Evolutionary conservation across 2,329 filamentous ascomycete species (phyloP), one percentile per base, ranked within the genome.

Genomic region (Epichloe aotearoae): DNA sequence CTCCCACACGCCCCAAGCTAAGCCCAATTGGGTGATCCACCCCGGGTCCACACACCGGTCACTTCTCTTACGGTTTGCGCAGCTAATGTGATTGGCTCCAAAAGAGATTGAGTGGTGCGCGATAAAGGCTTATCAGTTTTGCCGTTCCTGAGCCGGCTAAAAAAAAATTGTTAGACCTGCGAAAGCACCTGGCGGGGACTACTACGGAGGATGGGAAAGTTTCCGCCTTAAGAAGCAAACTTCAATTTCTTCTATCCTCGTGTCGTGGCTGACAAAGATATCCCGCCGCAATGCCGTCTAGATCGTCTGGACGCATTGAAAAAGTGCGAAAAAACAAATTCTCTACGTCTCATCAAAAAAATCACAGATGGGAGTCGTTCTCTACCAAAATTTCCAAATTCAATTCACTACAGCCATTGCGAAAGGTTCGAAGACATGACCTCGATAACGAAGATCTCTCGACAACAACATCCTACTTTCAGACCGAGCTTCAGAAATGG

Each of bases 331-430:
- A 84, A 70, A 76, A 76, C 56, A 88, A 86, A 64, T 76, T 77
- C 54, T 76, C 77, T 56, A 94, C 88, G 26, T 73, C 75, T 47
- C 86, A 89, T 58, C 82, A 84, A 55, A 90, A 88, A 63, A 85
- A 88, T 49, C 88, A 96, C 69, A 79, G 87, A 64, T 97, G 88
- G 80, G 86, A 96, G 70, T 84, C 87, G 55, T 97, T 97, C 70
- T 87, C 84, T 53, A 80, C 84, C 63, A 93, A 94, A 67, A 87
- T 97, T 65, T 81, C 87, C 56, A 93, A 90, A 66, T 79, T 97
- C 63, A 93, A 88, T 69, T 81, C 81, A 34, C 77, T 98, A 70
- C 91, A 98, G 62, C 93, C 93, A 44, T 79, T 98, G 58, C 88
- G 93, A 67, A 84, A 84, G 69, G 85, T 94, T 60, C 87, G 89